Percentiles rank a stretch among this genome's conserved stretches.
phyloP scores from a whole-genome alignment of 2,329 filamentous ascomycete genomes.

The Claviceps sp. region DNA sequence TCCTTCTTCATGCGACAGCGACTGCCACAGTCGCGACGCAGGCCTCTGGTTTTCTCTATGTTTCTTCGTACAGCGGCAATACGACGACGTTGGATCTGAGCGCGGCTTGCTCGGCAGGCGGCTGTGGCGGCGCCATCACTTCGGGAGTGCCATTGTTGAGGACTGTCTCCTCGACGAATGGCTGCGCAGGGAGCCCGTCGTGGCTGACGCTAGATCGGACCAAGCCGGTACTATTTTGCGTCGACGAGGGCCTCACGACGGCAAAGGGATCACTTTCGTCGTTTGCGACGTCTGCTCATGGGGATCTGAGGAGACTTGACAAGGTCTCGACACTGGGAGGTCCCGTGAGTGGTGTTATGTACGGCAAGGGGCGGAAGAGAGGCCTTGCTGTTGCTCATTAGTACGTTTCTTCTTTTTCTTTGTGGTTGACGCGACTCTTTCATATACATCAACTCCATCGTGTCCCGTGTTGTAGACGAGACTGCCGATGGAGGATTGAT shows the following conservation, averaged over 20 bases:
- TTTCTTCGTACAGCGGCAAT: constrained; percentile 33
- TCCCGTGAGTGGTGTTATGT: constrained; percentile 30
- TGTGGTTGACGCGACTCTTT: background rate
- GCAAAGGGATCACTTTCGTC: constrained; percentile 35
- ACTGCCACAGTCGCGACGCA: constrained; percentile 9
- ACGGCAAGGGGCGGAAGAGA: constrained; percentile 22
- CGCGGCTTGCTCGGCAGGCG: background rate
- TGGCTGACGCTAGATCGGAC: constrained; percentile 45
- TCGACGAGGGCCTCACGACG: constrained; percentile 40
- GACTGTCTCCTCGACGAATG: constrained; percentile 26
- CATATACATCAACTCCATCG: background rate
- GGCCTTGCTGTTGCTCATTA: constrained; percentile 33
- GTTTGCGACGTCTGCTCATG: constrained; percentile 24
- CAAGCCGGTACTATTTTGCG: constrained; percentile 40
- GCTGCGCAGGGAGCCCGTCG: constrained; percentile 41
- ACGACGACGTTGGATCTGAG: constrained; percentile 34
- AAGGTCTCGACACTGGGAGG: constrained; percentile 22
- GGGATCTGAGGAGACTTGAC: constrained; percentile 25
- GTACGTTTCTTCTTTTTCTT: constrained; percentile 18
- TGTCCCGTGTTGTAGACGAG: background rate
- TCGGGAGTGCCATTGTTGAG: constrained; percentile 20
- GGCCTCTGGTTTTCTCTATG: constrained; percentile 30
- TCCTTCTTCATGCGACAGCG: constrained; percentile 2
- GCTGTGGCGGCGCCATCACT: background rate
- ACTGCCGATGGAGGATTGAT: background rate